Evolutionary conservation across 129 eudicot genomes (phyloP).

Genomic region (Sambucus nigra): DNA sequence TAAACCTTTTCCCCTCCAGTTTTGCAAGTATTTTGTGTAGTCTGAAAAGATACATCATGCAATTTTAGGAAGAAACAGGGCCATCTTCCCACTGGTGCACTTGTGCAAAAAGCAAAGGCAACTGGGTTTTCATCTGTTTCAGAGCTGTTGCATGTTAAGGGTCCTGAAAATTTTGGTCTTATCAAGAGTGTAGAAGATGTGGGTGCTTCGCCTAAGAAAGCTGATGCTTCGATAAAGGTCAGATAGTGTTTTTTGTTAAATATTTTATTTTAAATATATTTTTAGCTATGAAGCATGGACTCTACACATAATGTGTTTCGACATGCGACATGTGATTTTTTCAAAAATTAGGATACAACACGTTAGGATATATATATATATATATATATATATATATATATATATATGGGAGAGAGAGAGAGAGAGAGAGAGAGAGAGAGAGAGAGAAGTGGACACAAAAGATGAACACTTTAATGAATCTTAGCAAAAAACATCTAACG

Average conservation of each 20-base stretch:
- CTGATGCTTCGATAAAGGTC: conserved; percentile 31
- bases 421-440: too few species aligned
- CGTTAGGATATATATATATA: too few species aligned
- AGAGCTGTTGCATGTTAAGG: conserved; percentile 53
- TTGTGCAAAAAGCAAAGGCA: conserved; percentile 55
- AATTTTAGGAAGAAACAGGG: conserved; percentile 75
- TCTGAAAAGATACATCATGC: background rate
- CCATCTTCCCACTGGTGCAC: conserved; percentile 67
- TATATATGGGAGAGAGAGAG: too few species aligned
- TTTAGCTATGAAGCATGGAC: too few species aligned
- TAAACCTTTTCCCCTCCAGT: background rate
- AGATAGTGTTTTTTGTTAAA: conserved; percentile 3
- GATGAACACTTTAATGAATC: too few species aligned
- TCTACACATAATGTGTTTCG: too few species aligned
- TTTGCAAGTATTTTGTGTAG: background rate
- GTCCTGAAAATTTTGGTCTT: conserved; percentile 22
- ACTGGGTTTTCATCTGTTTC: conserved; percentile 85
- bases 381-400: too few species aligned
- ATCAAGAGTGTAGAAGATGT: conserved; percentile 28
- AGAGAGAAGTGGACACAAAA: too few species aligned
- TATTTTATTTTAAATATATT: too few species aligned
- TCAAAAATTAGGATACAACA: too few species aligned
- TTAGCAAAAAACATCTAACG: too few species aligned
- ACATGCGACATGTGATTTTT: too few species aligned
- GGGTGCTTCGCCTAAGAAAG: conserved; percentile 30